These are phyloP conservation scores for Datura wrightii DNA, from an alignment of 257 asterid species.

Conservation along the genomic window DNA sequence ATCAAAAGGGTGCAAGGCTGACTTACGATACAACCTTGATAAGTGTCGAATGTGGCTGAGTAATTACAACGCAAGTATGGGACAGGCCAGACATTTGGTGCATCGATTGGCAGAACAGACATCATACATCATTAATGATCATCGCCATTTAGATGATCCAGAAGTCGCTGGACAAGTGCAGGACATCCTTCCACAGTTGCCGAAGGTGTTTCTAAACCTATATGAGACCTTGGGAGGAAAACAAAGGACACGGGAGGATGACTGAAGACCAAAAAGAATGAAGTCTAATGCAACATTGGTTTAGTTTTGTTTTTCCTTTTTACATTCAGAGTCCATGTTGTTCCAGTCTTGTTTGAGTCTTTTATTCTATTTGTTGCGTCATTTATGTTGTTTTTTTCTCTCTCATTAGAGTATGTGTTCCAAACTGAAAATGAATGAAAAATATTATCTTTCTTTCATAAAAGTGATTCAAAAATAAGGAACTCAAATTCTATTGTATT, in stretches of 20 bases:
- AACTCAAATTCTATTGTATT: too few relatives aligned
- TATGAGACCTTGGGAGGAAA: not conserved
- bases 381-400: too few relatives aligned
- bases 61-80: not conserved
- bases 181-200: not conserved
- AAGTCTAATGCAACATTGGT: not conserved
- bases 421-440: not conserved
- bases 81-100: not conserved
- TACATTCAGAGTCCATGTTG: not conserved
- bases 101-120: not conserved
- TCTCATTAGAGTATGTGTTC: too few relatives aligned
- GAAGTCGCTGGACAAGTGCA: not conserved
- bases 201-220: not conserved
- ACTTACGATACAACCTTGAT: not conserved
- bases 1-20: too few relatives aligned
- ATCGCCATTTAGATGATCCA: fast-evolving
- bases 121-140: not conserved
- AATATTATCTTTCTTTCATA: too few relatives aligned
- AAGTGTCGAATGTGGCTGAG: not conserved
- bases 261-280: not conserved
- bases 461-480: too few relatives aligned
- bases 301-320: not conserved
- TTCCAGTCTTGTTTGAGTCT: not conserved
- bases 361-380: not conserved
- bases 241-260: not conserved